A percentile compares a stretch with the other conserved stretches of the same genome.
These are phyloP conservation scores for Filobasidium floriforme DNA, from an alignment of 768 basidiomycete species.

Conservation along the genomic window DNA sequence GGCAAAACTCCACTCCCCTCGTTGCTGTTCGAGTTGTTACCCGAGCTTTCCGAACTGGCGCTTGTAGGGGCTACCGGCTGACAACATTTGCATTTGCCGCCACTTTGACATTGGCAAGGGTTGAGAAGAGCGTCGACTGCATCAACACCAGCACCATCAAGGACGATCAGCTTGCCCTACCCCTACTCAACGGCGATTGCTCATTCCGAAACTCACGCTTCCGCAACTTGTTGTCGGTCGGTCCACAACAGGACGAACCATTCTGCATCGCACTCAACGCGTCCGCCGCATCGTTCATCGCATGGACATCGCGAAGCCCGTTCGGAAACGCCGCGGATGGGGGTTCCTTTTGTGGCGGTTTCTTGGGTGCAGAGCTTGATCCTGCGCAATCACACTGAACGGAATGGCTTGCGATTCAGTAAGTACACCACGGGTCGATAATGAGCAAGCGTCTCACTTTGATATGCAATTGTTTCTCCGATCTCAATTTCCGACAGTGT, in stretches of 20 bases:
- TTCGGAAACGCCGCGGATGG: conserved; percentile 36
- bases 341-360: background rate
- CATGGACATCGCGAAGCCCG: conserved; percentile 42
- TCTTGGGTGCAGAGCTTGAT: background rate
- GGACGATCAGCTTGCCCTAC: no score
- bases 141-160: no score
- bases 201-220: conserved; percentile 25
- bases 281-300: conserved; percentile 39
- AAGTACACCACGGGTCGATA: no score
- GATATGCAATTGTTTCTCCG: conserved; percentile 66
- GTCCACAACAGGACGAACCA: background rate
- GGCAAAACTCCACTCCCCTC: background rate
- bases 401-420: background rate
- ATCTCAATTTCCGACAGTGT: conserved; percentile 50
- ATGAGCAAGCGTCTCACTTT: conserved; percentile 51
- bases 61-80: conserved; percentile 19
- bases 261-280: conserved; percentile 27
- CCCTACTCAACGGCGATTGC: no score
- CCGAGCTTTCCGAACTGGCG: conserved; percentile 5
- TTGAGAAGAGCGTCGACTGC: conserved; percentile 38
- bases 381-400: background rate
- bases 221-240: conserved; percentile 7
- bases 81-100: conserved; percentile 45
- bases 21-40: background rate
- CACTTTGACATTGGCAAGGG: conserved; percentile 42